Percentiles rank a stretch among this genome's conserved stretches.
phyloP scores from a whole-genome alignment of 208 protist genomes.

The Histomonas meleagridis region DNA sequence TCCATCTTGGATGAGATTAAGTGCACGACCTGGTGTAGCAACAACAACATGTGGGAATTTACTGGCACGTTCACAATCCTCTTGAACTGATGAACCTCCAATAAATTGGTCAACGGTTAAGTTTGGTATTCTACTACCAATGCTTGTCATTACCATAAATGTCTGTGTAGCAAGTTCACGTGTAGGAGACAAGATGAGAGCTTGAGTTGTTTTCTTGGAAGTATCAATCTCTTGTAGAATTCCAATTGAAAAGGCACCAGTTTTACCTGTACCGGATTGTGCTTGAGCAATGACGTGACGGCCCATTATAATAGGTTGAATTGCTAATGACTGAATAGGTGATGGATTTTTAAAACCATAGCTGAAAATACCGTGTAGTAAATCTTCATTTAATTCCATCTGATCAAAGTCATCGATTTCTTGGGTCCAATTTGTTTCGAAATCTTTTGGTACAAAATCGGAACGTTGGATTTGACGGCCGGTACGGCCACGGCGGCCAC shows the following conservation, averaged over 20 bases:
- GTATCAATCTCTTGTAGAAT: slow-evolving; percentile 61
- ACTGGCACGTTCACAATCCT: slow-evolving; percentile 89
- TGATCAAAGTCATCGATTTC: slow-evolving; percentile 51
- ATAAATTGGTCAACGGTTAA: slow-evolving; percentile 56
- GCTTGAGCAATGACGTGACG: slow-evolving; percentile 85
- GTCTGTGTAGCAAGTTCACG: slow-evolving; percentile 90
- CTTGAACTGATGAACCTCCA: slow-evolving; percentile 77
- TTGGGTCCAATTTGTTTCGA: slow-evolving; percentile 40
- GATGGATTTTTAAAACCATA: slow-evolving; percentile 88
- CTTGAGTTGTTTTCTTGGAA: slow-evolving; percentile 68
- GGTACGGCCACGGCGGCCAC: no score
- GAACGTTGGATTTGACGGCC: no score
- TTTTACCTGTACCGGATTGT: slow-evolving; percentile 90
- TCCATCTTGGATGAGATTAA: slow-evolving; percentile 83
- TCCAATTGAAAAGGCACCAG: slow-evolving; percentile 82
- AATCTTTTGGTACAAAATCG: no score
- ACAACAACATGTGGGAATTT: slow-evolving; percentile 88
- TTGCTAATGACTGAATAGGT: slow-evolving; percentile 91
- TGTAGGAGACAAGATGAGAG: slow-evolving; percentile 85
- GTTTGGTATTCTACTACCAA: slow-evolving; percentile 12
- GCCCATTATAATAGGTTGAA: slow-evolving; percentile 76
- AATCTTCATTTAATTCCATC: slow-evolving; percentile 54
- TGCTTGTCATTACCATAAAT: slow-evolving; percentile 62
- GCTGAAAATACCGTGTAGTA: slow-evolving; percentile 54
- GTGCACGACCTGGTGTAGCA: slow-evolving; percentile 91